These are phyloP conservation scores for Garcia nutans DNA, from an alignment of 345 rosid genomes.

Conservation along the genomic window DNA sequence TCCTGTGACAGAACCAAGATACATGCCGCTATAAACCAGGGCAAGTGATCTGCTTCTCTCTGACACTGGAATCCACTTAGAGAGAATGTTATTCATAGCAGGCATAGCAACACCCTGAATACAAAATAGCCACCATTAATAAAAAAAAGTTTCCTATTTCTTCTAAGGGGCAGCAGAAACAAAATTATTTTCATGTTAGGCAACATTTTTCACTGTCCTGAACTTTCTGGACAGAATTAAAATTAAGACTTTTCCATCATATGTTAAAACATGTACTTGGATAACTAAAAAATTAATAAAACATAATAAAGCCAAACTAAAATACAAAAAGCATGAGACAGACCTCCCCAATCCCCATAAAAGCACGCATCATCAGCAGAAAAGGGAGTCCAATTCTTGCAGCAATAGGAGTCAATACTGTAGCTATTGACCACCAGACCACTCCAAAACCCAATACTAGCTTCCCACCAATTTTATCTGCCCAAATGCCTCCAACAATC, in stretches of 20 bases:
- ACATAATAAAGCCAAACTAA: conserved; percentile 1
- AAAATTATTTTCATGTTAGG: neutral
- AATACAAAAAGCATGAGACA: conserved; percentile 18
- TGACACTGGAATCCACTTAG: conserved; percentile 97
- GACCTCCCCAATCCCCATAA: conserved; percentile 99
- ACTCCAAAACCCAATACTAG: conserved; percentile 90
- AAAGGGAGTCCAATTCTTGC: conserved; percentile 87
- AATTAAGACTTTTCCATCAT: neutral
- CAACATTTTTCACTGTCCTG: neutral
- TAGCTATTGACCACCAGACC: conserved; percentile 94
- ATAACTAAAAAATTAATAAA: neutral
- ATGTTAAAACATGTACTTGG: neutral
- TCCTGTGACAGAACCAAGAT: conserved; percentile 96
- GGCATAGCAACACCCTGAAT: conserved; percentile 99
- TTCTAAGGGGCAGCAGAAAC: neutral
- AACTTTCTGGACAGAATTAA: neutral
- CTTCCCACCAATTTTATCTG: conserved; percentile 95
- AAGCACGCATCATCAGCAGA: conserved; percentile 83
- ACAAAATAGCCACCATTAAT: conserved; percentile 28
- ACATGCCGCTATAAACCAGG: conserved; percentile 95
- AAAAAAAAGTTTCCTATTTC: conserved; percentile 14
- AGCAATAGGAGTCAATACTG: conserved; percentile 92
- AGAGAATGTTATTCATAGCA: conserved; percentile 95
- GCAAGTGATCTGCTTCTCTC: conserved; percentile 99
- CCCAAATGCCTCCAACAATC: conserved; percentile 98